Evolutionary conservation across 176 grass and related monocot species (phyloP).

Genomic region (Musa beccarii): DNA sequence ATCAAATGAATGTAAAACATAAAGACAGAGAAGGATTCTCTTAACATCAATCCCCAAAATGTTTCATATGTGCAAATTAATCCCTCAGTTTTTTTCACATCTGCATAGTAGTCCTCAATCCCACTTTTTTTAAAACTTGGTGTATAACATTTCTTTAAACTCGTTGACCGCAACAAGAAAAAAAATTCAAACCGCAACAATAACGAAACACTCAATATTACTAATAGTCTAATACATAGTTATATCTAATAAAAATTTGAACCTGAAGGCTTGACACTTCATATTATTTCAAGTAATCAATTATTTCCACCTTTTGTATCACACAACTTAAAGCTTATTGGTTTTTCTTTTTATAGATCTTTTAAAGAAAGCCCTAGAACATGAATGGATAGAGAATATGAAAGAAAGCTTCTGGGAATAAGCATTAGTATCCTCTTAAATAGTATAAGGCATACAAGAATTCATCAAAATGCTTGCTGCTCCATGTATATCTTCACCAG

Average conservation of each 20-base stretch:
- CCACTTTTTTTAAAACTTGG: background rate
- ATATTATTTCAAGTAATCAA: background rate
- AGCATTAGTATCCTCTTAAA: background rate
- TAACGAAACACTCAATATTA: background rate
- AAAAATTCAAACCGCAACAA: background rate
- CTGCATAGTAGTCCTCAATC: background rate
- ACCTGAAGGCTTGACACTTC: background rate
- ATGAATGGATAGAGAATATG: background rate
- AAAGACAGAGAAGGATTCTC: too few species aligned
- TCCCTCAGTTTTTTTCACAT: background rate
- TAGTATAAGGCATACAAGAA: background rate
- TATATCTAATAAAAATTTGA: background rate
- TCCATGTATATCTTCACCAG: background rate
- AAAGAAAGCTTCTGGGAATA: background rate
- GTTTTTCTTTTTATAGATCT: too few species aligned
- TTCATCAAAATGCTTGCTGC: background rate
- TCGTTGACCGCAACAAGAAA: background rate
- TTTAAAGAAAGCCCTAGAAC: background rate
- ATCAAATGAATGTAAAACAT: background rate
- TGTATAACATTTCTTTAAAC: background rate
- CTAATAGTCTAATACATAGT: background rate
- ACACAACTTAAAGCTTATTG: too few species aligned
- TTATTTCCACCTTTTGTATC: background rate
- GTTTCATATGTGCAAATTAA: background rate
- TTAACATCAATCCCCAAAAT: too few species aligned